A percentile compares a stretch with the other conserved stretches of the same genome.
These are phyloP conservation scores for Delonix regia DNA, from an alignment of 306 rosid genomes.

Conservation along the genomic window DNA sequence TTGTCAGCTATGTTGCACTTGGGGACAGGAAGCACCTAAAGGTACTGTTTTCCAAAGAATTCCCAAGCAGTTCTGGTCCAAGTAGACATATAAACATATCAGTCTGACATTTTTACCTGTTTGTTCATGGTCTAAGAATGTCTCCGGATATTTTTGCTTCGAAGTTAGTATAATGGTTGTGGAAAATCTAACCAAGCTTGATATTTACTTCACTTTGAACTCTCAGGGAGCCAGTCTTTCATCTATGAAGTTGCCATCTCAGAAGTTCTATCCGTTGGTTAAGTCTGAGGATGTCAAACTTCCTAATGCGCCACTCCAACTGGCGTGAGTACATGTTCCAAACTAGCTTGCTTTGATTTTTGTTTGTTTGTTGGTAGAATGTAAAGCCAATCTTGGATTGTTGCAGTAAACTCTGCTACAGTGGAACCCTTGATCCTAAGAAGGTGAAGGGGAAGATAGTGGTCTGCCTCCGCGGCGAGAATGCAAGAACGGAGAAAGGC, in stretches of 20 bases:
- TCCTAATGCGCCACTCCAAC: neutral
- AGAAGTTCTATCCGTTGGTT: slow-evolving; percentile 55
- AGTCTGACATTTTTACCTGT: no score
- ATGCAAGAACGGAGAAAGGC: slow-evolving; percentile 44
- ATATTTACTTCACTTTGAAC: neutral
- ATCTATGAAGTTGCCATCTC: slow-evolving; percentile 28
- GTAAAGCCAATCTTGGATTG: neutral
- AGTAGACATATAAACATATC: no score
- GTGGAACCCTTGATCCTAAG: slow-evolving; percentile 50
- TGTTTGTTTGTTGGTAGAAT: neutral
- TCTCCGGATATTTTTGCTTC: neutral
- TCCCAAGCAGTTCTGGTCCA: no score
- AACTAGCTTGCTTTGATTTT: neutral
- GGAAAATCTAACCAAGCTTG: neutral
- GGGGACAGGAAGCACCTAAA: slow-evolving; percentile 48
- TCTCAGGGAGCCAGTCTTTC: slow-evolving; percentile 73
- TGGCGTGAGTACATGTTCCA: slow-evolving; percentile 49
- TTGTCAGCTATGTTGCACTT: slow-evolving; percentile 47
- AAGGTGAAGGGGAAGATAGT: slow-evolving; percentile 69
- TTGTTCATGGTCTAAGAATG: neutral
- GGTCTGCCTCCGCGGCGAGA: slow-evolving; percentile 51
- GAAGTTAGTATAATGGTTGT: neutral
- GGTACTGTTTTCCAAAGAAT: slow-evolving; percentile 25
- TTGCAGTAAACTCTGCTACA: slow-evolving; percentile 45
- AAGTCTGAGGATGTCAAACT: slow-evolving; percentile 41